A percentile compares a stretch with the other conserved stretches of the same genome.
Conservation (phyloP, 2,329 filamentous ascomycete genomes). For the Akanthomyces lecanii region DNA sequence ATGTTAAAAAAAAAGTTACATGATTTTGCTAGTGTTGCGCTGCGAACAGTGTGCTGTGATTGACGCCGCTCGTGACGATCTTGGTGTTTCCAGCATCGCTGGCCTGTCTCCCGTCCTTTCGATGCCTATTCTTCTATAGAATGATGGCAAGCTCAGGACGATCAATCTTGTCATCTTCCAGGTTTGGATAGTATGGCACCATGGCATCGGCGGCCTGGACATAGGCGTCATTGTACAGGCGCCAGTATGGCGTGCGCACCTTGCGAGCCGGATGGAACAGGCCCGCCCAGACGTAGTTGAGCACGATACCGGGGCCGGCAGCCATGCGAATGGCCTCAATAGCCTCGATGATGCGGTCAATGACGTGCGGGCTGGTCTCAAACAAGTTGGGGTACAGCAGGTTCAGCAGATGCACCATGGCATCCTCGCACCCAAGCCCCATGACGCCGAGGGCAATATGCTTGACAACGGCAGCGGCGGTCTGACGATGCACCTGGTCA, state of each 20-base stretch:
- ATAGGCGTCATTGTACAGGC: constrained; percentile 95
- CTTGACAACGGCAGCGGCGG: constrained; percentile 93
- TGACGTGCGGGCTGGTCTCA: constrained; percentile 96
- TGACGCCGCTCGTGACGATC: not conserved
- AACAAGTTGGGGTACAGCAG: constrained; percentile 95
- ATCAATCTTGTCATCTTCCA: constrained; percentile 75
- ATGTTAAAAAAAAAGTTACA: constrained; percentile 5
- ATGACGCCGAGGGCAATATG: constrained; percentile 97
- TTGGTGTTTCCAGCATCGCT: not conserved
- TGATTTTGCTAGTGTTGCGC: not conserved
- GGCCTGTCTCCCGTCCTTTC: not conserved
- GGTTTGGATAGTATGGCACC: constrained; percentile 90
- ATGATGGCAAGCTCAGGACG: constrained; percentile 80
- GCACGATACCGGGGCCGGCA: constrained; percentile 82
- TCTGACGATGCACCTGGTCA: constrained; percentile 96
- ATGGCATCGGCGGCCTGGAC: constrained; percentile 90
- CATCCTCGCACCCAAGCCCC: constrained; percentile 93
- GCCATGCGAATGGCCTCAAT: constrained; percentile 95
- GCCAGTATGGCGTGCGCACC: constrained; percentile 92
- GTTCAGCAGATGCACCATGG: constrained; percentile 96
- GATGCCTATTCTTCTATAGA: constrained; percentile 47
- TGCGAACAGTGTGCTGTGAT: not conserved
- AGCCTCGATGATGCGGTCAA: constrained; percentile 94
- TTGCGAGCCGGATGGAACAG: constrained; percentile 96
- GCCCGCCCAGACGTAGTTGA: constrained; percentile 98